Percentiles rank a stretch among this genome's conserved stretches.
Evolutionary conservation across 345 rosid genomes (phyloP).

Genomic region (Pistacia vera): DNA sequence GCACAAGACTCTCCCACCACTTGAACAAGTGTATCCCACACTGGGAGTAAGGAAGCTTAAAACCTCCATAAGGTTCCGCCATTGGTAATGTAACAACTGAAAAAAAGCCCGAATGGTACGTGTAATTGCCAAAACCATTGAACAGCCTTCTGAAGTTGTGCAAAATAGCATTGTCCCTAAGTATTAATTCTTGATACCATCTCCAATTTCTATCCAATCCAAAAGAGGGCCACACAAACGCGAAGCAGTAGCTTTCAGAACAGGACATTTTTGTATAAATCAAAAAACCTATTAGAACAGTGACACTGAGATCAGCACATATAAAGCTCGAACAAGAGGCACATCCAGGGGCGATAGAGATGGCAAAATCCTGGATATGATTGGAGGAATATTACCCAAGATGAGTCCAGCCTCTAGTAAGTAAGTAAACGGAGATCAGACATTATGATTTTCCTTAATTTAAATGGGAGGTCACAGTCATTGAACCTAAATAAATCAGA

Average conservation of each 20-base stretch:
- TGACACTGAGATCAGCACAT: conserved; percentile 73
- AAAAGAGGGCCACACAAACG: conserved; percentile 88
- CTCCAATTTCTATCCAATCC: conserved; percentile 96
- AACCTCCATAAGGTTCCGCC: conserved; percentile 47
- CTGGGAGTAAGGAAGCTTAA: conserved; percentile 57
- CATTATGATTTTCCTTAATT: conserved; percentile 69
- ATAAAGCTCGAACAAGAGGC: conserved; percentile 87
- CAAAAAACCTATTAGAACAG: conserved; percentile 93
- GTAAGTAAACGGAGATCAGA: conserved; percentile 81
- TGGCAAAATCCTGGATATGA: conserved; percentile 95
- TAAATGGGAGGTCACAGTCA: conserved; percentile 83
- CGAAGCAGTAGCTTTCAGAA: conserved; percentile 89
- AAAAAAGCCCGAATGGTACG: conserved; percentile 63
- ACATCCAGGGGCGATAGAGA: conserved; percentile 98
- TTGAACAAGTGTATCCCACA: conserved; percentile 59
- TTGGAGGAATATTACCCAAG: conserved; percentile 97
- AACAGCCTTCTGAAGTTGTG: conserved; percentile 89
- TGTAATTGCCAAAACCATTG: conserved; percentile 53
- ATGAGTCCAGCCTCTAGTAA: conserved; percentile 95
- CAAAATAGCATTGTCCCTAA: conserved; percentile 95
- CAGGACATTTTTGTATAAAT: conserved; percentile 94
- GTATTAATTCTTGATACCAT: conserved; percentile 94
- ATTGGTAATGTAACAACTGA: conserved; percentile 61
- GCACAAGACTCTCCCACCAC: conserved; percentile 55
- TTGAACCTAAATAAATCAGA: conserved; percentile 71